Base-by-base conservation (phyloP, 495 filamentous ascomycete genomes). In the Annulohypoxylon moriforme region DNA sequence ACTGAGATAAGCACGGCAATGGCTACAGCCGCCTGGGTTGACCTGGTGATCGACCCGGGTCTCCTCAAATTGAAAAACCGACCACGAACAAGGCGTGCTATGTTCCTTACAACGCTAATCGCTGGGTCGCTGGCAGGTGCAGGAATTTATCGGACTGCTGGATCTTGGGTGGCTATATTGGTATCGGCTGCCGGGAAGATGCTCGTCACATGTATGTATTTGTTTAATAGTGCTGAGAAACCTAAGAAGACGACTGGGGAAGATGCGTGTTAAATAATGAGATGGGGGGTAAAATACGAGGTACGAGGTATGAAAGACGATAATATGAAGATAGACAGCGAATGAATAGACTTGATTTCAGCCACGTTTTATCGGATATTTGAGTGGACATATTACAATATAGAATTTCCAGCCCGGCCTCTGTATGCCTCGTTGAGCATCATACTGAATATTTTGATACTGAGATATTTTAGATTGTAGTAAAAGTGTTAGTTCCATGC, bases 1-100 rank as follows among this genome's bases (percentile, higher is more conserved):
- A 86, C 86, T 5, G 87, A 91, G 72, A 91, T 90, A 31, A 88
- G 81, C 24, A 90, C 89, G n/a, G 88, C 88, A 2, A 90, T 90
- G 88, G 89, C 88, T 1, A 91, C 88, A 25, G 87, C 89, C 7
- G 87, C 88, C 2, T 90, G 86, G 82, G 76, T 91, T 5, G 88
- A 90, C 67, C 65, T 91, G 25, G 75, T 89, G 22, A 84, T 90
- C 49, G 88, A 90, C 73, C 80, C 79, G 13, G 60, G 76, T 0
- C 68, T 91, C 50, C 76, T 83, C 18, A 75, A 69, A 22, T 7
- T 70, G 18, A 50, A 78, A 20, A 91, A 90, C 67, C 74, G 85
- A 49, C 71, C 79, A 14, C 72, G 88, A 55, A 89, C 87, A 64
- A 78, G 88, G 11, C 64, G 88, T 11, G 64, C 83, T 14, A 63